phyloP scores from a whole-genome alignment of 805 yeast species.

The Candida incommunis region DNA sequence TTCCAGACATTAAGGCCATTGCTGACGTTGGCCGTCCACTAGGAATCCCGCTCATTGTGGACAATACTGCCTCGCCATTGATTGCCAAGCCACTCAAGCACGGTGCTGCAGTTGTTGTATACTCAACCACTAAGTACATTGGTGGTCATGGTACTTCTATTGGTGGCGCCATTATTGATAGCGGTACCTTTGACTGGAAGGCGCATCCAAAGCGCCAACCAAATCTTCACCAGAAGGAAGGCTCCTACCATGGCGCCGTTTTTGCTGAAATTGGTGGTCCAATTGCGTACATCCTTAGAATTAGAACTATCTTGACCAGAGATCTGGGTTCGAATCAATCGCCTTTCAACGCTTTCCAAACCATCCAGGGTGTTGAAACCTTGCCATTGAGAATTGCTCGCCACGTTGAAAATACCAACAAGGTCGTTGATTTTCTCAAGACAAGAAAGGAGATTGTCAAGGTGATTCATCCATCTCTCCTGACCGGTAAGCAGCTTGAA shows the following conservation, averaged over 20 bases:
- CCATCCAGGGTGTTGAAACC: constrained; percentile 88
- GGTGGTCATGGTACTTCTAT: constrained; percentile 95
- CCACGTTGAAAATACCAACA: constrained; percentile 71
- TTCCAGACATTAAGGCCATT: constrained; percentile 78
- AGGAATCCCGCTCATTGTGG: constrained; percentile 85
- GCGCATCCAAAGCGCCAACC: constrained; percentile 80
- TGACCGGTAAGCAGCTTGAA: constrained; percentile 39
- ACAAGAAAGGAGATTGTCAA: constrained; percentile 54
- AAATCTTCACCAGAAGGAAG: constrained; percentile 80
- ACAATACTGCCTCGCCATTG: constrained; percentile 94
- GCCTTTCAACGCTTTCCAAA: constrained; percentile 79
- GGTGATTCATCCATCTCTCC: constrained; percentile 57
- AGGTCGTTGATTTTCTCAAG: constrained; percentile 67
- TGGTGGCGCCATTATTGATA: constrained; percentile 81
- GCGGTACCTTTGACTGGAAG: constrained; percentile 87
- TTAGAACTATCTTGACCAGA: constrained; percentile 73
- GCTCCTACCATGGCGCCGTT: constrained; percentile 83
- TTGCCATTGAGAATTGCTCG: constrained; percentile 87
- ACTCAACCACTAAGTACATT: constrained; percentile 96
- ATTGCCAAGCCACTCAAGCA: constrained; percentile 69
- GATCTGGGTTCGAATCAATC: constrained; percentile 83
- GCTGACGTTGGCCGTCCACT: constrained; percentile 66
- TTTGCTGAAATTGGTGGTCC: constrained; percentile 73
- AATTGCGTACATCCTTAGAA: constrained; percentile 64
- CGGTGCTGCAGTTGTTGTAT: constrained; percentile 86